phyloP scores from a whole-genome alignment of 768 basidiomycete species.

The Cyclocybe cylindracea region DNA sequence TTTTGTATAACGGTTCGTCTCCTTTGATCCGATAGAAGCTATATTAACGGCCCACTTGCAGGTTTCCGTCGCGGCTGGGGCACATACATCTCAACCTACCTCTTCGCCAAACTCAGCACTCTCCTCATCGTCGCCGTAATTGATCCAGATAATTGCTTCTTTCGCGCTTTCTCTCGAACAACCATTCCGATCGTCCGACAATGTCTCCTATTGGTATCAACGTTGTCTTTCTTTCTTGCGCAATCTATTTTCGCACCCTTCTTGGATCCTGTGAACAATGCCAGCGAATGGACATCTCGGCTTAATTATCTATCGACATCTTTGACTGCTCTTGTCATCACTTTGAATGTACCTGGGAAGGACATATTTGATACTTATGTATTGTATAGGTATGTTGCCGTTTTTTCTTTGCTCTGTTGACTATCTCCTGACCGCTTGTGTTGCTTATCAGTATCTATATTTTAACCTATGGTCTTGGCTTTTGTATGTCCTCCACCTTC shows the following conservation, averaged over 20 bases:
- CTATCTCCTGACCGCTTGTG: not conserved
- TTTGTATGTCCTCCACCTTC: slow-evolving; percentile 44
- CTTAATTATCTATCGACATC: slow-evolving; percentile 71
- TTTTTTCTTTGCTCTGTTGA: not conserved
- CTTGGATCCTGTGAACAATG: slow-evolving; percentile 70
- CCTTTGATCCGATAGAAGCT: not conserved
- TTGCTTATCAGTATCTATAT: slow-evolving; percentile 38
- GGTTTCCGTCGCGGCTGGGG: slow-evolving; percentile 74
- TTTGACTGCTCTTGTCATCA: slow-evolving; percentile 61
- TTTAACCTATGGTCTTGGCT: slow-evolving; percentile 66
- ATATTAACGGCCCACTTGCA: slow-evolving; percentile 24
- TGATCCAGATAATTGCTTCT: slow-evolving; percentile 72
- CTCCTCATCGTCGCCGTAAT: slow-evolving; percentile 67
- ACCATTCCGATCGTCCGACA: slow-evolving; percentile 62
- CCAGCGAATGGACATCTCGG: slow-evolving; percentile 73
- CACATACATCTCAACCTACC: slow-evolving; percentile 61
- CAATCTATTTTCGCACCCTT: slow-evolving; percentile 68
- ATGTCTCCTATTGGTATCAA: slow-evolving; percentile 55
- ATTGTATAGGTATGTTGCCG: slow-evolving; percentile 58
- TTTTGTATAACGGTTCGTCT: slow-evolving; percentile 66
- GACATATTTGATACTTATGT: slow-evolving; percentile 60
- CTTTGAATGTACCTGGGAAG: slow-evolving; percentile 56
- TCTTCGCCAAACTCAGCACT: slow-evolving; percentile 71
- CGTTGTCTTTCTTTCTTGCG: slow-evolving; percentile 57
- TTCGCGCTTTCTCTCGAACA: slow-evolving; percentile 53